Evolutionary conservation across 2,329 filamentous ascomycete species (phyloP).

Genomic region (Scytalidium sp.): DNA sequence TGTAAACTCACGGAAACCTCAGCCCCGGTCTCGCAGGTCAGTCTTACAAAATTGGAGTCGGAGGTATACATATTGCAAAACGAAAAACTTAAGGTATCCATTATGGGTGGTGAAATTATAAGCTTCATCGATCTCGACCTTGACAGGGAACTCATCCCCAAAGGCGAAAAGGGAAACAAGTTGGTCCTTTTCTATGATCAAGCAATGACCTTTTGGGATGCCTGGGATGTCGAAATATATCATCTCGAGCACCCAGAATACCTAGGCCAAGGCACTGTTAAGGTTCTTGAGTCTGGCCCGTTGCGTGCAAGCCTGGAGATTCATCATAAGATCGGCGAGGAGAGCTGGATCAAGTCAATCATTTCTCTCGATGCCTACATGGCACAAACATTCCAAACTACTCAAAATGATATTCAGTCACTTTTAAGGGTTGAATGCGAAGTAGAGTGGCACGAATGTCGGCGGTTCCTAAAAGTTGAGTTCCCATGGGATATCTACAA

Average conservation of each 20-base stretch:
- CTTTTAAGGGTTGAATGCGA: constrained; percentile 61
- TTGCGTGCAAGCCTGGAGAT: constrained; percentile 57
- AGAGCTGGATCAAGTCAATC: constrained; percentile 63
- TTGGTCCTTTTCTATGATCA: constrained; percentile 68
- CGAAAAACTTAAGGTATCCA: too few relatives aligned
- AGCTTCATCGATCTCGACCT: too few relatives aligned
- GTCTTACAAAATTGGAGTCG: too few relatives aligned
- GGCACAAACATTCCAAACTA: too few relatives aligned
- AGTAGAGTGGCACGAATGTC: constrained; percentile 66
- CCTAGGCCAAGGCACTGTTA: constrained; percentile 45
- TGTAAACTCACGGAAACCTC: too few relatives aligned
- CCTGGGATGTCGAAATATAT: constrained; percentile 69
- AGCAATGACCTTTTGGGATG: constrained; percentile 69
- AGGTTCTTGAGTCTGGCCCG: constrained; percentile 47
- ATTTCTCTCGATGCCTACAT: constrained; percentile 53
- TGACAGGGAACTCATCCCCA: constrained; percentile 54
- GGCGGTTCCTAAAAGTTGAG: constrained; percentile 71
- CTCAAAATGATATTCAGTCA: too few relatives aligned
- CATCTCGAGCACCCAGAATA: constrained; percentile 62
- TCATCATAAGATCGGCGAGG: constrained; percentile 60
- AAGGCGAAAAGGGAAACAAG: constrained; percentile 63
- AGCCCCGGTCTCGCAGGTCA: too few relatives aligned
- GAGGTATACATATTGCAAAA: too few relatives aligned
- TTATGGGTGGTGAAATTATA: too few relatives aligned
- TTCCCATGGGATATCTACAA: constrained; percentile 65